Base-by-base conservation (phyloP, 352 stramenopile genomes). In the Bremia lactucae region DNA sequence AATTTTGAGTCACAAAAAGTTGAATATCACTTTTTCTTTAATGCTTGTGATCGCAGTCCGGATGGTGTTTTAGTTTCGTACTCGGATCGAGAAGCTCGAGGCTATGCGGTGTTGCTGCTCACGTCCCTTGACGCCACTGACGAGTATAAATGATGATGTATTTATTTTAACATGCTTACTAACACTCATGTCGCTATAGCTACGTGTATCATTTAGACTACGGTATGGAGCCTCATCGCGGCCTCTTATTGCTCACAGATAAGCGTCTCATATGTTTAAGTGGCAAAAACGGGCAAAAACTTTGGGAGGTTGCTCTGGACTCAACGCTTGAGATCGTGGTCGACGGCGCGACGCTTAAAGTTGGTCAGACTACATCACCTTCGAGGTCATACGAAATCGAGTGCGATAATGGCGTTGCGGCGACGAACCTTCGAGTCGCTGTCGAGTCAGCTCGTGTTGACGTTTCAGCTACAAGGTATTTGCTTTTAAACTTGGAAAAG, bases 171-270 rank as follows among this genome's bases (percentile, higher is more conserved):
- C 20, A 26, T 13, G 2, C 10, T 36, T 34, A 28, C 20, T 46
- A 15, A 26, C 24, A 16, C 14, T 46, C 48, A 19, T 42, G 33
- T 16, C 49, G 51, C 18, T 56, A 22, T 31, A 89, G 76, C 42
- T 89, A 89, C 40, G 72, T 91, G 16, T 91, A 79, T 49, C 79
- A 91, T 44, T 60, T 89, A 9, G 77, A 89, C 50, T 87, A 87
- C 38, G 74, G 74, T 7, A 59, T 82, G 3, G 73, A 85, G 15
- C 57, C 68, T 1, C 62, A 73, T 24, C 72, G 73, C 1, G 78
- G 78, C 0, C 60, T 91, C 16, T 51, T 91, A 22, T 46, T 91
- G 50, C 71, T 91, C 20, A 91, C 79, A 2, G 75, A 91, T 47
- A 91, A 91, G 52, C 76, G 79, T 4, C 64, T 91, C 10, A 64